Conservation (phyloP, 2,329 filamentous ascomycete genomes). For the Fusarium sp. region DNA sequence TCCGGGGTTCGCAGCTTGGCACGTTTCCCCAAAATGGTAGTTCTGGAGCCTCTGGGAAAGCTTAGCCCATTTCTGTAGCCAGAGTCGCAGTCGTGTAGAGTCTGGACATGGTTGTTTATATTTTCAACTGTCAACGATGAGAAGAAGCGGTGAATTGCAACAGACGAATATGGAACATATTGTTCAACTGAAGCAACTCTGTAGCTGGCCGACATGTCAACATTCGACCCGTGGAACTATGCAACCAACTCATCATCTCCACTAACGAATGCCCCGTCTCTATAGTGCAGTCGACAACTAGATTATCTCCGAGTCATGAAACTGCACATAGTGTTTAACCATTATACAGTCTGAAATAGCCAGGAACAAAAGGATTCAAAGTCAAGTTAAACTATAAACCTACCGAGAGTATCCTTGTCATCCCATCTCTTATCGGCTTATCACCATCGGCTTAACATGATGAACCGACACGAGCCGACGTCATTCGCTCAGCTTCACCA, state of each 20-base stretch:
- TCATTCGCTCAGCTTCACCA: conserved; percentile 10
- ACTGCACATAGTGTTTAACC: neutral
- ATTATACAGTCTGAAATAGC: neutral
- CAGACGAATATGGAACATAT: neutral
- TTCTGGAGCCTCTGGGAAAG: conserved; percentile 8
- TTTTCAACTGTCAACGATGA: neutral
- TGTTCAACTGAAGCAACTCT: neutral
- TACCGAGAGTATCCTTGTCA: neutral
- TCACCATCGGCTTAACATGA: conserved; percentile 32
- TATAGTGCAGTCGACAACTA: neutral
- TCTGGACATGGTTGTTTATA: neutral
- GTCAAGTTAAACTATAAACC: neutral
- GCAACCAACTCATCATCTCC: conserved; percentile 33
- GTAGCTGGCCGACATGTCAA: conserved; percentile 8
- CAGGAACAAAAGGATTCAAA: conserved; percentile 1
- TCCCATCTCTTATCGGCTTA: conserved; percentile 34
- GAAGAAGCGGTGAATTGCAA: neutral
- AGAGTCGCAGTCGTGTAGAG: neutral
- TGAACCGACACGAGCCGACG: conserved; percentile 39
- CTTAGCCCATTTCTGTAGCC: neutral
- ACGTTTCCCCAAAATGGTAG: conserved; percentile 35
- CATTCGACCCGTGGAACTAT: conserved; percentile 18
- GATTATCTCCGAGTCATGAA: no score
- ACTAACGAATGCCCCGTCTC: conserved; percentile 8
- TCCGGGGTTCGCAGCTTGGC: conserved; percentile 36